phyloP scores from a whole-genome alignment of 2,329 filamentous ascomycete species.

The Ceratocystis eucalypticola region DNA sequence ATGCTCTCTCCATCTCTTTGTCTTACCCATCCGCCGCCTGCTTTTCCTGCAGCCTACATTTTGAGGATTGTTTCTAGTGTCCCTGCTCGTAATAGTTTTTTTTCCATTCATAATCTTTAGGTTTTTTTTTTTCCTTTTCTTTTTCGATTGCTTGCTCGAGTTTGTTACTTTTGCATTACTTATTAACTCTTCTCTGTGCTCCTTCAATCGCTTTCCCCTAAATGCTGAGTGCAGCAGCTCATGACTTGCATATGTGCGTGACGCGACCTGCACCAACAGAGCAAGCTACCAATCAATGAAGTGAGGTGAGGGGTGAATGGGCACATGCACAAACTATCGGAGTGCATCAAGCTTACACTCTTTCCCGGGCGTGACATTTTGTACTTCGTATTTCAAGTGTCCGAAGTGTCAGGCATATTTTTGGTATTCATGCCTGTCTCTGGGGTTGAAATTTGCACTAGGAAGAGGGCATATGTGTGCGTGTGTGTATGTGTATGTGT shows the following conservation, averaged over 20 bases:
- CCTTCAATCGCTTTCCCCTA: neutral
- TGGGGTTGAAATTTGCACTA: too few relatives aligned
- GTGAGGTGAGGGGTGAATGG: neutral
- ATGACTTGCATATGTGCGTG: neutral
- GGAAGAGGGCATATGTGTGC: too few relatives aligned
- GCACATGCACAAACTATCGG: neutral
- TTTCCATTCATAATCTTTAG: neutral
- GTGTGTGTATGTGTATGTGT: too few relatives aligned
- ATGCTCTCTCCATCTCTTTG: too few relatives aligned
- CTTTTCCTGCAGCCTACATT: neutral
- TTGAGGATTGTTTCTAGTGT: neutral
- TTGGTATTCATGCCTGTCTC: neutral
- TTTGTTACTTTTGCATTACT: neutral
- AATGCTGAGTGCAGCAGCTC: neutral
- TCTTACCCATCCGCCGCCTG: too few relatives aligned
- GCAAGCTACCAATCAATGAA: neutral
- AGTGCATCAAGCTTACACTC: neutral
- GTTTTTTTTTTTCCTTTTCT: neutral
- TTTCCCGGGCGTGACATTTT: neutral
- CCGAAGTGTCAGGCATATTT: neutral
- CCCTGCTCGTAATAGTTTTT: neutral
- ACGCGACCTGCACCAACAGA: neutral
- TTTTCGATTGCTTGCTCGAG: neutral
- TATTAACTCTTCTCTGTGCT: neutral
- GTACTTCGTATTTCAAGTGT: neutral